Evolutionary conservation across 768 basidiomycete species (phyloP), one percentile per base, ranked within the genome.

Genomic region (Trametes cingulata): DNA sequence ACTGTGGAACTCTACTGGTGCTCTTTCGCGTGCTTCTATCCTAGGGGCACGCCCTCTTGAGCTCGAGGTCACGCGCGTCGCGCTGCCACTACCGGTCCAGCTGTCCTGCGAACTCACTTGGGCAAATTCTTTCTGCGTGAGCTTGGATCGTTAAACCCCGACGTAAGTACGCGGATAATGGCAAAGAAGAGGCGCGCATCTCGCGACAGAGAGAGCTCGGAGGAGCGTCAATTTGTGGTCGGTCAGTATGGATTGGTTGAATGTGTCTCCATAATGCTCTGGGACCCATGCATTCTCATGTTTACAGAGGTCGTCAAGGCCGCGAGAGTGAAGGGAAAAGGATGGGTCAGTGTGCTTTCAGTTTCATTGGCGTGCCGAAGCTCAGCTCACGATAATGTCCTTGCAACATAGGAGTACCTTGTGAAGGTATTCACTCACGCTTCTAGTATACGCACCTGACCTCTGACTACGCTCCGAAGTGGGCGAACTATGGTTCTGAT

Each of bases 401-500:
- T 29, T 22, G 24, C 3, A 20, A 6, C 6, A 33, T 45, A 86
- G 89, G 82, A 88, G 73, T 91, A 90, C 65, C 69, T 67, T 52
- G 88, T 90, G 40, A 90, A 90, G 78, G 89, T 88, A 60, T 6
- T 19, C 3, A 13, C 36, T 6, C 19, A 2, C 19, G 20, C 14
- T 6, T 22, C 5, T 22, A 4, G 48, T 6, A 37, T 33, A 14
- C n/a, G 7, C 2, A 6, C 12, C 13, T 9, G 12, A 12, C n/a
- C 8, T 19, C 35, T 20, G 13, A 33, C 25, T 17, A 29, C 13
- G 9, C 6, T 13, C 25, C n/a, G 33, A 56, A 90, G 89, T 91
- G 89, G 89, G 84, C 78, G 12, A 82, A 80, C 9, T 91, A 89
- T 68, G 74, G 70, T 51, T 81, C 82, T 0, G 78, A 78, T 29